Evolutionary conservation across 805 yeast genomes (phyloP), one percentile per base, ranked within the genome.

Genomic region (Clavispora phyllophila): DNA sequence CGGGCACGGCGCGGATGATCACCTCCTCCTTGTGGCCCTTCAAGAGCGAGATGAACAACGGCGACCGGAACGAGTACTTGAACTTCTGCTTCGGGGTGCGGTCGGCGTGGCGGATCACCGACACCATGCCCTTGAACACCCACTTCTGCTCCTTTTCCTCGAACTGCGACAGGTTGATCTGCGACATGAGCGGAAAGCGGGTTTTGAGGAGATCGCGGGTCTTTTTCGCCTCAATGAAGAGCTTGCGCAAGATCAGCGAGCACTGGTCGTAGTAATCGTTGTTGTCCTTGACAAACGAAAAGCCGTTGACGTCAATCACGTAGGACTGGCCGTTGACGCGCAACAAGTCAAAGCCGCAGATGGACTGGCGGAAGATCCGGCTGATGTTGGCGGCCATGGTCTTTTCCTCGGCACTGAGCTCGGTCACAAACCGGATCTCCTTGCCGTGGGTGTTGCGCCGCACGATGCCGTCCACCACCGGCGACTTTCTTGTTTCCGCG

Each of bases 401-500:
- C 40, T 77, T 81, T 62, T 93, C 99, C 39, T 79, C 84, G 4
- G 74, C 78, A 2, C 86, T 68, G 41, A 93, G 70, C 50, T 84
- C 81, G 1, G 99, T 91, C 27, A 93, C 76, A 57, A 85, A 93
- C 49, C 99, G 76, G 36, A 93, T 83, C 65, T 93, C 99, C 62
- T 93, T 93, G 37, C 99, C 99, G 56, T 90, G 96, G 1, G 98
- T 90, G 60, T 93, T 93, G 62, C 99, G 78, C 57, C 97, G 77
- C 20, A 93, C 99, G 44, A 93, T 87, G 37, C 99, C 99, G 66
- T 93, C 99, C n/a, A 93, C 99, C 3, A 93, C 99, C 1, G 99
- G 99, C 0, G 96, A 88, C 62, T 93, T 93, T 57, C 99, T 77
- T 1, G 99, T 93, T 60, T 93, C 99, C 0, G 99, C 99, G 63